A percentile compares a stretch with the other conserved stretches of the same genome.
Evolutionary conservation across 495 filamentous ascomycete species (phyloP).

Genomic region (Astrothelium macrocarpum): DNA sequence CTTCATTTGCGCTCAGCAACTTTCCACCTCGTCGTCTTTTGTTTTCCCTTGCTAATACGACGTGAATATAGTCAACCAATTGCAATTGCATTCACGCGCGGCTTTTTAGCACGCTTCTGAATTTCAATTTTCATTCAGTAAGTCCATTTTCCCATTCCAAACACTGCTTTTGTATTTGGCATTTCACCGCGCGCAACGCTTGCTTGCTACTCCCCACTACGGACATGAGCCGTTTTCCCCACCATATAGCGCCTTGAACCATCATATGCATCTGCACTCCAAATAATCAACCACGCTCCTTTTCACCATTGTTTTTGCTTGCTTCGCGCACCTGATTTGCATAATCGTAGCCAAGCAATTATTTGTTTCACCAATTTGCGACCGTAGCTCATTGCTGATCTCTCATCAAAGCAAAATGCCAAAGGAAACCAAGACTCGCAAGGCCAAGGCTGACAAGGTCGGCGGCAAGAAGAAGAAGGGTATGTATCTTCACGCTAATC

Average conservation of each 20-base stretch:
- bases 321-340: background rate
- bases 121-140: background rate
- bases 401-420: constrained; percentile 50
- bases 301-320: background rate
- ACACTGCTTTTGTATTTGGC: background rate
- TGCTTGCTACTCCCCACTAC: background rate
- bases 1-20: constrained; percentile 5
- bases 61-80: background rate
- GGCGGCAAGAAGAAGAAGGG: constrained; percentile 75
- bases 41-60: constrained; percentile 2
- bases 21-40: background rate
- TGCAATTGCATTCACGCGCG: background rate
- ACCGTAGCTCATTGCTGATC: background rate
- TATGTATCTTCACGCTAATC: constrained; percentile 33
- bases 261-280: background rate
- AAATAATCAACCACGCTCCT: background rate
- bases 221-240: background rate
- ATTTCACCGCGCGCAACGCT: background rate
- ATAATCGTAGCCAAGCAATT: background rate
- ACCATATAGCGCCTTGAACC: background rate
- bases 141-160: background rate
- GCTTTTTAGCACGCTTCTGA: background rate
- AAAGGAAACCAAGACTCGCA: constrained; percentile 56
- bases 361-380: background rate
- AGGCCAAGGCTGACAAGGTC: constrained; percentile 33